Evolutionary conservation across 768 basidiomycete genomes (phyloP).

Genomic region (Dacryopinax spathularia): DNA sequence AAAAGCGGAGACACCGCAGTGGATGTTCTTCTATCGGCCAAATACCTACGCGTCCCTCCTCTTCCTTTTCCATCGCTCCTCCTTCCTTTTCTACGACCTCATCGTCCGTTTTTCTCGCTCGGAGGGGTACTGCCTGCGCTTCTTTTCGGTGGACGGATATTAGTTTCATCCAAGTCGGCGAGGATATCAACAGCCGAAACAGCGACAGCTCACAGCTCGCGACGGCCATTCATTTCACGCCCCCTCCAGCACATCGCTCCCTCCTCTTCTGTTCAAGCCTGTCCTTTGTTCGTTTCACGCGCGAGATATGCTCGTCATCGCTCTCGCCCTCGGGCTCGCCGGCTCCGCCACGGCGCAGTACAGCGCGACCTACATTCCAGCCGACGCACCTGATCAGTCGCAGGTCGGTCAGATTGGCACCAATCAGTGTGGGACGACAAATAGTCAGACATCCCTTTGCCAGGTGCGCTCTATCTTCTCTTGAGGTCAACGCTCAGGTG

Average conservation of each 20-base stretch:
- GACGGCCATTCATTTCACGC: no score
- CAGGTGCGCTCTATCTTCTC: constrained; percentile 28
- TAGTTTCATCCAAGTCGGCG: no score
- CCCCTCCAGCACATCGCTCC: neutral
- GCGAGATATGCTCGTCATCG: neutral
- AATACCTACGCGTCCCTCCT: no score
- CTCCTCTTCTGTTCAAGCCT: neutral
- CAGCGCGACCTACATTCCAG: constrained; percentile 24
- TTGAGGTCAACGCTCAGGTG: constrained; percentile 7
- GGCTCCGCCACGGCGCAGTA: constrained; percentile 19
- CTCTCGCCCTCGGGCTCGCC: neutral
- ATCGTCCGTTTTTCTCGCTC: no score
- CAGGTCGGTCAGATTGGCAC: constrained; percentile 50
- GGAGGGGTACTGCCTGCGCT: no score
- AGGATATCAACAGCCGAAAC: no score
- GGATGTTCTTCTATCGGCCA: no score
- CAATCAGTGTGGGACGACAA: constrained; percentile 46
- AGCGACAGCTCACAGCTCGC: neutral
- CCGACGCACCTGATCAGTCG: constrained; percentile 17
- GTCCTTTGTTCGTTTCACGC: neutral
- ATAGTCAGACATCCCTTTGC: constrained; percentile 45
- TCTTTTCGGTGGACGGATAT: no score
- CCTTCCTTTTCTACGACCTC: no score
- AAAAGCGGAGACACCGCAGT: no score
- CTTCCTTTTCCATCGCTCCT: no score